Evolutionary conservation across 148 eudicot genomes (phyloP).

Genomic region (Amaranthus palmeri): DNA sequence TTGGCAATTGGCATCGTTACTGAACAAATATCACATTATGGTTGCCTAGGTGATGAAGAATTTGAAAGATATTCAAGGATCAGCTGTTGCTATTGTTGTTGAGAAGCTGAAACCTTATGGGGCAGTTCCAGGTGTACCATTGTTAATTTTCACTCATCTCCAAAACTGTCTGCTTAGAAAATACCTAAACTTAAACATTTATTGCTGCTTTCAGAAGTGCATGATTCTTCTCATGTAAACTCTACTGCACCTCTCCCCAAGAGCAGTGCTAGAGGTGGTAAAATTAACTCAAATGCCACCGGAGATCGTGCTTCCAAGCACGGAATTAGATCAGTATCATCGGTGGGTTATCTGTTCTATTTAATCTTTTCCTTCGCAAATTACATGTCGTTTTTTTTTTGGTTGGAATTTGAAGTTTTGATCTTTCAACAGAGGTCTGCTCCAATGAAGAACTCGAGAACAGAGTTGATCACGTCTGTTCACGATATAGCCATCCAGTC

Average conservation of each 20-base stretch:
- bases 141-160: not conserved
- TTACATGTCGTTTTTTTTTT: not conserved
- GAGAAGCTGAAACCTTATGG: conserved; percentile 72
- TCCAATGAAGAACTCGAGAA: conserved; percentile 57
- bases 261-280: conserved; percentile 49
- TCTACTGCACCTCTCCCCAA: conserved; percentile 46
- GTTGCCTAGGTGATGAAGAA: conserved; percentile 72
- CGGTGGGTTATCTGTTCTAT: conserved; percentile 41
- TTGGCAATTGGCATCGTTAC: not conserved
- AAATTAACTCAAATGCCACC: conserved; percentile 43
- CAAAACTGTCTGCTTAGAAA: not conserved
- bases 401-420: not conserved
- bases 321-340: conserved; percentile 58
- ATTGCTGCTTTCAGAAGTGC: conserved; percentile 41
- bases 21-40: conserved; percentile 1
- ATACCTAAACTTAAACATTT: not conserved
- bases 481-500: conserved; percentile 81
- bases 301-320: conserved; percentile 61
- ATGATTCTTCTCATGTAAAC: conserved; percentile 44
- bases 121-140: conserved; percentile 51
- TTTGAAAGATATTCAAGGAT: conserved; percentile 87
- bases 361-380: not conserved
- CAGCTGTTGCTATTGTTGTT: conserved; percentile 68
- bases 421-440: conserved; percentile 47
- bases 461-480: conserved; percentile 72